A percentile compares a stretch with the other conserved stretches of the same genome.
Evolutionary conservation across 495 filamentous ascomycete species (phyloP).

Genomic region (Aspergillus homomorphus): DNA sequence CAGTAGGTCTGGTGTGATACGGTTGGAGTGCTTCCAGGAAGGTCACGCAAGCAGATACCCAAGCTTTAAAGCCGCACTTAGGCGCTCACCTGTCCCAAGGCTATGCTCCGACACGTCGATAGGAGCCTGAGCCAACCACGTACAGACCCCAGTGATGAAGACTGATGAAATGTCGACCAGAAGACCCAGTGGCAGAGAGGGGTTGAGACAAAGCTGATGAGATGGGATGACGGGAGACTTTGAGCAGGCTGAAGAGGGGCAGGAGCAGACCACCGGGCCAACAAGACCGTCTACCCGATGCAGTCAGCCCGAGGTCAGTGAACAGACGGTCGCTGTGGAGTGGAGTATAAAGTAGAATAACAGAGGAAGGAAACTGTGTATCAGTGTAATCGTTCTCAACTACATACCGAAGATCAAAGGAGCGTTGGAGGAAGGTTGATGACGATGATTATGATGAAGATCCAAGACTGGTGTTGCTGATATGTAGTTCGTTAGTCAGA

Average conservation of each 20-base stretch:
- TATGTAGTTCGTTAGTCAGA: background rate
- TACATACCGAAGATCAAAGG: background rate
- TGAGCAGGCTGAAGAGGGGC: conserved; percentile 25
- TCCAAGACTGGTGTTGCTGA: conserved; percentile 1
- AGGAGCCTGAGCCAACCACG: too few relatives aligned
- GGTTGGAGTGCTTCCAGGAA: background rate
- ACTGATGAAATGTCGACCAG: too few relatives aligned
- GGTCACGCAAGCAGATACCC: too few relatives aligned
- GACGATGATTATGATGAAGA: too few relatives aligned
- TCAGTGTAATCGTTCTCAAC: too few relatives aligned
- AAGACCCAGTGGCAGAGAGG: background rate
- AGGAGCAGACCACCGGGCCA: conserved; percentile 7
- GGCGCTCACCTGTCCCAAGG: too few relatives aligned
- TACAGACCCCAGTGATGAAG: too few relatives aligned
- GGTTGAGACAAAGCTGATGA: conserved; percentile 1
- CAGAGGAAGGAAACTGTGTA: too few relatives aligned
- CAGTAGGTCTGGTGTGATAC: background rate
- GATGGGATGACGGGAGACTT: background rate
- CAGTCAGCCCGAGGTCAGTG: conserved; percentile 21
- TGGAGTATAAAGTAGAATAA: too few relatives aligned
- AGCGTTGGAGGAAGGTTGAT: too few relatives aligned
- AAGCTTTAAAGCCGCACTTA: too few relatives aligned
- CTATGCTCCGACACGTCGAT: too few relatives aligned
- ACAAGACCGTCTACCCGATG: conserved; percentile 2
- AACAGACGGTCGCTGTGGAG: conserved; percentile 17